Percentiles rank a stretch among this genome's conserved stretches.
These are phyloP conservation scores for Arachnopeziza araneosa DNA, from an alignment of 2,329 filamentous ascomycete species.

Conservation along the genomic window DNA sequence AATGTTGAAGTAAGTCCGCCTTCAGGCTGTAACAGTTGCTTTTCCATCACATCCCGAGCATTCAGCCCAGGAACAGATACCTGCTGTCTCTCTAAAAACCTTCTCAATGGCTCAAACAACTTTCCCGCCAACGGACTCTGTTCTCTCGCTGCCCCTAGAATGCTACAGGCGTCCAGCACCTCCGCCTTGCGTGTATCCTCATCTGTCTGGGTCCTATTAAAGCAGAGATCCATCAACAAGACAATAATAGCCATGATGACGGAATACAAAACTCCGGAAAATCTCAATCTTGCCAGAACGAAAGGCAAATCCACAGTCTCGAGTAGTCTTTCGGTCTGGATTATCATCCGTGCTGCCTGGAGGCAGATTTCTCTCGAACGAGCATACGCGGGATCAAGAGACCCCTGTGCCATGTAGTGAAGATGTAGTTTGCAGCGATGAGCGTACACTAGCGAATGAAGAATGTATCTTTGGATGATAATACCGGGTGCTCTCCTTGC, in stretches of 20 bases:
- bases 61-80: background rate
- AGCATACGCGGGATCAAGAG: slow-evolving; percentile 23
- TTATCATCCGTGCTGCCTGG: slow-evolving; percentile 29
- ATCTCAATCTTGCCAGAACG: slow-evolving; percentile 12
- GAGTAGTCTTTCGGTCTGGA: slow-evolving; percentile 24
- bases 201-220: slow-evolving; percentile 15
- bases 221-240: slow-evolving; percentile 32
- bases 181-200: background rate
- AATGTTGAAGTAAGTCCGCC: background rate
- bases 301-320: slow-evolving; percentile 13
- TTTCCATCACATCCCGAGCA: background rate
- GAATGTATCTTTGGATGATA: slow-evolving; percentile 31
- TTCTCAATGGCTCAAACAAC: background rate
- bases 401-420: slow-evolving; percentile 28
- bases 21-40: background rate
- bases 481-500: slow-evolving; percentile 18
- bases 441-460: slow-evolving; percentile 30
- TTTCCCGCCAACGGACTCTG: background rate
- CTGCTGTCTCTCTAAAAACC: background rate
- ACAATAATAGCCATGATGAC: slow-evolving; percentile 35
- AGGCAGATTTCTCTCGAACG: slow-evolving; percentile 31
- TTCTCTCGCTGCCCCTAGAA: background rate
- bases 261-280: slow-evolving; percentile 2
- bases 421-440: slow-evolving; percentile 35
- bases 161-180: background rate